Evolutionary conservation across 208 protist species (phyloP).

Genomic region (Blechomonas ayalai): DNA sequence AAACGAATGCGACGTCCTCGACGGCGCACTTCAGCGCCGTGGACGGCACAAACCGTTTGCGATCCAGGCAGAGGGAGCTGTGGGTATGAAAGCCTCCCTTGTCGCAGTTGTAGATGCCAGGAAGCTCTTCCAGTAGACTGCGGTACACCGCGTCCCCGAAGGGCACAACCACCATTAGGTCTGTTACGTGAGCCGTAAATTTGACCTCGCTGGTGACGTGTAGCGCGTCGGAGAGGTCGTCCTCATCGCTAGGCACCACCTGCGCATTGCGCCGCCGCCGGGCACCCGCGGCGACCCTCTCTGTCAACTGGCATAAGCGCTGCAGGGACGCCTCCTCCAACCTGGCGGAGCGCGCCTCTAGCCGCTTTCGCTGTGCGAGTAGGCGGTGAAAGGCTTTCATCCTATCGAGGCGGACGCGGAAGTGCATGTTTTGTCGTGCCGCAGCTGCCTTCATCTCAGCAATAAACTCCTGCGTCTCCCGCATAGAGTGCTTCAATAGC

Average conservation of each 20-base stretch:
- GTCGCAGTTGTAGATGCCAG: conserved; percentile 34
- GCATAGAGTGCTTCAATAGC: conserved; percentile 48
- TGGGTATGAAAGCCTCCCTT: conserved; percentile 34
- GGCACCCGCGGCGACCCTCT: conserved; percentile 32
- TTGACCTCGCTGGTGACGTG: conserved; percentile 28
- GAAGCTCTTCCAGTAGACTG: conserved; percentile 54
- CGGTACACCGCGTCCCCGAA: conserved; percentile 78
- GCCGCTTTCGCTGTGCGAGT: conserved; percentile 39
- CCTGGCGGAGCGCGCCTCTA: conserved; percentile 29
- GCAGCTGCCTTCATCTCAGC: conserved; percentile 37
- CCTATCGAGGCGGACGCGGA: conserved; percentile 24
- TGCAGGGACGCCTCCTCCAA: conserved; percentile 29
- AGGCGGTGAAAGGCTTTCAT: conserved; percentile 47
- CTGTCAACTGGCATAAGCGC: conserved; percentile 36
- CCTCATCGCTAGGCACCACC: conserved; percentile 3
- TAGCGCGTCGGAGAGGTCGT: conserved; percentile 23
- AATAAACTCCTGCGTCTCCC: conserved; percentile 60
- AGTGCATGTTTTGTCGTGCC: conserved; percentile 13
- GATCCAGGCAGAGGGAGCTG: conserved; percentile 37
- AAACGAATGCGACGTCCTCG: conserved; percentile 45
- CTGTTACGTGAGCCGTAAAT: conserved; percentile 44
- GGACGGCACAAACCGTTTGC: conserved; percentile 63
- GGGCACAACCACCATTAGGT: conserved; percentile 73
- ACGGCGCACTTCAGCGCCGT: conserved; percentile 69
- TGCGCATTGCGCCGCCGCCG: conserved; percentile 12